Base-by-base conservation (phyloP, 441 rosid species). In the Euphorbia schlechtendalii region DNA sequence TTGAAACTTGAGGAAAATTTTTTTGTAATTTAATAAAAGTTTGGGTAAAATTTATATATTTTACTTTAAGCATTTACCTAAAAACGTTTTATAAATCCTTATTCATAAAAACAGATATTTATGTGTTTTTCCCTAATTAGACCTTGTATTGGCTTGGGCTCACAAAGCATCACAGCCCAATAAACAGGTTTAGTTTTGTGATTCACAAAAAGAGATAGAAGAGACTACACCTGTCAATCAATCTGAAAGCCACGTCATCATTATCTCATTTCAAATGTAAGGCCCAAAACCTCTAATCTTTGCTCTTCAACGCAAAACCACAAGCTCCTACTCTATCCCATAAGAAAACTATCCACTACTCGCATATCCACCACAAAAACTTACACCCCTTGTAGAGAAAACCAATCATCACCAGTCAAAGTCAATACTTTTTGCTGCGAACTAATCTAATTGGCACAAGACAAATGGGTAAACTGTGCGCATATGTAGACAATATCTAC, bases 211-310 rank as follows among this genome's bases (percentile, higher is more conserved):
- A 32, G 34, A 32, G 34, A 32, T 32, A 32, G 34, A 78, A 4
- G 11, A 5, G 6, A 43, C n/a, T 7, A 1, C 43, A 80, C 82
- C 80, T 80, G 86, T 73, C 82, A 8, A 0, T 54, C 57, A 15
- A 0, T 1, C n/a, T 2, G n/a, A 13, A 45, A 17, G 63, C 76
- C 81, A 73, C 36, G 55, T 73, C 78, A 51, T 27, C 82, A 56
- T 73, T 75, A 79, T 76, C 83, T 28, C 53, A 36, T 24, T 24
- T 45, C 48, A 60, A 74, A 68, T 54, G 60, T 61, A 64, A 69
- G 79, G 79, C 24, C 71, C 67, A 65, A 55, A 81, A 40, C 13
- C 51, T 49, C 61, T 22, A 41, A 34, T 4, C 51, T 32, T 64
- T 48, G 5, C 32, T 13, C 25, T 17, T 38, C 10, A n/a, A 18